Conservation (phyloP, 352 stramenopile genomes). For the Phytopythium boreale region DNA sequence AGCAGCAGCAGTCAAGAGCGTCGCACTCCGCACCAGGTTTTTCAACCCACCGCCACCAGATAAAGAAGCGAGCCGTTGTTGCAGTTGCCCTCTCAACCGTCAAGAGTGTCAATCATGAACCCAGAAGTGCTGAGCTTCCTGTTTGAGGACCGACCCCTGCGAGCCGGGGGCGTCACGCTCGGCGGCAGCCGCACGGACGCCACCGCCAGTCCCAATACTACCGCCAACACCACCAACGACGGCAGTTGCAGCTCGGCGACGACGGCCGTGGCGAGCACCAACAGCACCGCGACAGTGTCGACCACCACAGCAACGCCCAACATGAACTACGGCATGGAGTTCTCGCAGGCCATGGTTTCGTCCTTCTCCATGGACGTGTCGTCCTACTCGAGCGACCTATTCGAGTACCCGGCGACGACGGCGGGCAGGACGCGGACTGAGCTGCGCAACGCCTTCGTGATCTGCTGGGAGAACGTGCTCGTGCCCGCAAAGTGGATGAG, state of each 20-base stretch:
- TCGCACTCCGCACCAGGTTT: background rate
- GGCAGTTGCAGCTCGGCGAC: background rate
- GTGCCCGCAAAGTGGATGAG: slow-evolving; percentile 61
- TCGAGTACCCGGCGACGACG: slow-evolving; percentile 38
- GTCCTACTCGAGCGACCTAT: slow-evolving; percentile 49
- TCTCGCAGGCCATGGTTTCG: slow-evolving; percentile 50
- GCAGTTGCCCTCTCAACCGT: background rate
- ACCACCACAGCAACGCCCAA: background rate
- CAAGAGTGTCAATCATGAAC: slow-evolving; percentile 20
- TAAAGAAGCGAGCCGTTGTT: background rate
- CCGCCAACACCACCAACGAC: background rate
- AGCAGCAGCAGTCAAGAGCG: background rate
- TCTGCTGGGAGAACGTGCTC: slow-evolving; percentile 72
- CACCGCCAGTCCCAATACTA: slow-evolving; percentile 1
- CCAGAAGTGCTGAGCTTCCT: slow-evolving; percentile 27
- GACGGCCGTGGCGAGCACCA: slow-evolving; percentile 5
- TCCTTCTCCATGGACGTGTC: slow-evolving; percentile 66
- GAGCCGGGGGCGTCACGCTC: slow-evolving; percentile 1
- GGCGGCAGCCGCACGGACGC: background rate
- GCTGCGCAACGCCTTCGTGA: slow-evolving; percentile 53
- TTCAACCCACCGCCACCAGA: slow-evolving; percentile 1
- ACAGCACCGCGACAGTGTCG: background rate
- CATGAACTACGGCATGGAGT: slow-evolving; percentile 27
- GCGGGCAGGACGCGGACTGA: slow-evolving; percentile 13
- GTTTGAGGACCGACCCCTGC: slow-evolving; percentile 13